phyloP scores from a whole-genome alignment of 2,329 filamentous ascomycete species.

The Phoma sp. region DNA sequence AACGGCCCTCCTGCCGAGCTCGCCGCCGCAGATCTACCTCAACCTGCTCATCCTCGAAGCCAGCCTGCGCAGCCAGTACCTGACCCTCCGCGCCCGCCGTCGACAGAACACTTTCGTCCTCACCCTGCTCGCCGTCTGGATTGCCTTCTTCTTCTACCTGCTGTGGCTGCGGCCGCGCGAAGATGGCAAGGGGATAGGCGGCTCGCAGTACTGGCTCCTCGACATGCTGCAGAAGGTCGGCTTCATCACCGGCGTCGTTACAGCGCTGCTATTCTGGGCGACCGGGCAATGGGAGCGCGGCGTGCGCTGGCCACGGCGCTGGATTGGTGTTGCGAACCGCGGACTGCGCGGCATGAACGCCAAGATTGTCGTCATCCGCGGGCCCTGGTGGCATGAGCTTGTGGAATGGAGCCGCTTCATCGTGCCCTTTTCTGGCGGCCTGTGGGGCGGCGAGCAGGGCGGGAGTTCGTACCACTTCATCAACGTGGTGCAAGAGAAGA shows the following conservation, averaged over 20 bases:
- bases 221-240: slow-evolving; percentile 90
- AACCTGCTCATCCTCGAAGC: slow-evolving; percentile 97
- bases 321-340: slow-evolving; percentile 88
- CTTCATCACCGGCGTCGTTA: slow-evolving; percentile 89
- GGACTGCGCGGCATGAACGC: slow-evolving; percentile 92
- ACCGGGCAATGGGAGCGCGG: slow-evolving; percentile 97
- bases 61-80: slow-evolving; percentile 89
- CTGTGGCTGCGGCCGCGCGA: slow-evolving; percentile 96
- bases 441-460: slow-evolving; percentile 56
- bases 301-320: slow-evolving; percentile 90
- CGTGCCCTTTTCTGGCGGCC: slow-evolving; percentile 69
- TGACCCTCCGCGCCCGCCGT: slow-evolving; percentile 84
- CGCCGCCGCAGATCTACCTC: slow-evolving; percentile 94
- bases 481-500: slow-evolving; percentile 61
- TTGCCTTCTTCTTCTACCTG: slow-evolving; percentile 83
- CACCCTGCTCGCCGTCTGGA: slow-evolving; percentile 79
- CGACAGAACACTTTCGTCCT: slow-evolving; percentile 95
- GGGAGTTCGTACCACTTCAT: slow-evolving; percentile 79
- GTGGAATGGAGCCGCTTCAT: slow-evolving; percentile 77
- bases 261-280: slow-evolving; percentile 85
- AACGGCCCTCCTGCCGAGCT: slow-evolving; percentile 82
- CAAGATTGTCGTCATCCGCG: slow-evolving; percentile 89
- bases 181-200: slow-evolving; percentile 88
- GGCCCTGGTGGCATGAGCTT: slow-evolving; percentile 81
- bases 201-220: slow-evolving; percentile 94